Base-by-base conservation (phyloP, 176 grass and related monocot genomes). In the Zea mays region DNA sequence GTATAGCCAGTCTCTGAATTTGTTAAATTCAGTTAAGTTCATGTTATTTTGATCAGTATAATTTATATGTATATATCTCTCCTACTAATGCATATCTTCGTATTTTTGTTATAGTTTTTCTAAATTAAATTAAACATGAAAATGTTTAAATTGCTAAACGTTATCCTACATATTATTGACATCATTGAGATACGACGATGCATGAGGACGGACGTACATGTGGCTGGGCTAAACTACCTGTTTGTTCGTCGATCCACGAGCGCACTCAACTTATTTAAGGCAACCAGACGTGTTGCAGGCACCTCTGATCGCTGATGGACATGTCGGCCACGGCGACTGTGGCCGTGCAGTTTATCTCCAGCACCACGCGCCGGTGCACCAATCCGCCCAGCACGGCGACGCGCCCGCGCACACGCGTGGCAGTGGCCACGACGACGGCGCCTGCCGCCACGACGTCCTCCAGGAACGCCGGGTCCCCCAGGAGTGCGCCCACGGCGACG, bases 281-380 rank as follows among this genome's bases (percentile, higher is more conserved):
- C 64, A 91, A 44, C 34, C 41, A 75, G 27, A 94, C 82, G 42
- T 67, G 79, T 36, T 90, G 83, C 42, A 39, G 36, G 69, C 88
- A 94, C 70, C 34, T 88, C 82, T 90, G 88, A 64, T 81, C 70
- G 55, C 64, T 75, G 55, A 94, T 74, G 13, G 88, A 74, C 77
- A 88, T 71, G 68, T 75, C 67, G 20, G 67, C 50, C 62, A 88
- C 67, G 35, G 77, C 55, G 3, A 94, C 17, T 0, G 61, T 77
- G 2, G 87, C 63, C 27, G 76, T 85, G 73, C 92, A 94, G 76
- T 94, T 94, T 86, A 94, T 94, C 79, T 83, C 71, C 12, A 94
- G 71, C 57, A 79, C 62, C 7, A 88, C 88, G 71, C 67, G 82
- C 13, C 84, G 67, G 46, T 38, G 82, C 55, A 73, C 67, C 13